A percentile compares a stretch with the other conserved stretches of the same genome.
phyloP scores from a whole-genome alignment of 202 grass and related monocot species.

The Hordeum pubiflorum region DNA sequence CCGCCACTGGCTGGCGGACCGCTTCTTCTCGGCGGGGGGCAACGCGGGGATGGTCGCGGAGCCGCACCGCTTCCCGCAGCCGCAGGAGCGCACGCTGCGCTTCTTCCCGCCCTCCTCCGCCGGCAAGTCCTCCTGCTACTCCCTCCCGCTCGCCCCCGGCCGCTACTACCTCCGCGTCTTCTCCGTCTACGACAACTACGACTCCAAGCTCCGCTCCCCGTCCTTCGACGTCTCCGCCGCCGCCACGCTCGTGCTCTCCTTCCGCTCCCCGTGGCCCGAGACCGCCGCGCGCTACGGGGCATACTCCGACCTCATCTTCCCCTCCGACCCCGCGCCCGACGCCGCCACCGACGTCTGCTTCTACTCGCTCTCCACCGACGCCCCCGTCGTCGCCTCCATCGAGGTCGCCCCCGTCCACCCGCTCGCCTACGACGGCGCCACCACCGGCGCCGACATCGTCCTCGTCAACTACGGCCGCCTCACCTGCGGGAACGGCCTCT shows the following conservation, averaged over 20 bases:
- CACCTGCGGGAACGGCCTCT: conserved; percentile 52
- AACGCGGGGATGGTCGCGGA: conserved; percentile 68
- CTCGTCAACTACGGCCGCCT: conserved; percentile 94
- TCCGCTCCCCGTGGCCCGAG: conserved; percentile 86
- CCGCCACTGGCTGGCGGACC: conserved; percentile 71
- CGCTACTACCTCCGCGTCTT: conserved; percentile 94
- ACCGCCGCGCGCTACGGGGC: conserved; percentile 71
- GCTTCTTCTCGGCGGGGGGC: conserved; percentile 60
- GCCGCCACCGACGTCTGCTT: conserved; percentile 76
- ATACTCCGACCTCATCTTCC: conserved; percentile 93
- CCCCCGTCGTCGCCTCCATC: conserved; percentile 75
- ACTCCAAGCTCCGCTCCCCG: conserved; percentile 70
- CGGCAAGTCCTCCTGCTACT: conserved; percentile 89
- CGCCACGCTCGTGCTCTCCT: conserved; percentile 84
- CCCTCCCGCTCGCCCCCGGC: conserved; percentile 52
- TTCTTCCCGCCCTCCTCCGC: conserved; percentile 84
- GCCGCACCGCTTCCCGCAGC: conserved; percentile 70
- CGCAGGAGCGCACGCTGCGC: conserved; percentile 85
- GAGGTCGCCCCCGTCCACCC: conserved; percentile 73
- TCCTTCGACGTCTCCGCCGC: conserved; percentile 91
- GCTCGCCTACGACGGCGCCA: conserved; percentile 71
- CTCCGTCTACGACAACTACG: conserved; percentile 98
- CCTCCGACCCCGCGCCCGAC: conserved; percentile 12
- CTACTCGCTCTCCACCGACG: conserved; percentile 90
- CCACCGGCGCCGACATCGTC: conserved; percentile 56